These are phyloP conservation scores for Arxiozyma heterogenica DNA, from an alignment of 1,139 yeast species.

Conservation along the genomic window DNA sequence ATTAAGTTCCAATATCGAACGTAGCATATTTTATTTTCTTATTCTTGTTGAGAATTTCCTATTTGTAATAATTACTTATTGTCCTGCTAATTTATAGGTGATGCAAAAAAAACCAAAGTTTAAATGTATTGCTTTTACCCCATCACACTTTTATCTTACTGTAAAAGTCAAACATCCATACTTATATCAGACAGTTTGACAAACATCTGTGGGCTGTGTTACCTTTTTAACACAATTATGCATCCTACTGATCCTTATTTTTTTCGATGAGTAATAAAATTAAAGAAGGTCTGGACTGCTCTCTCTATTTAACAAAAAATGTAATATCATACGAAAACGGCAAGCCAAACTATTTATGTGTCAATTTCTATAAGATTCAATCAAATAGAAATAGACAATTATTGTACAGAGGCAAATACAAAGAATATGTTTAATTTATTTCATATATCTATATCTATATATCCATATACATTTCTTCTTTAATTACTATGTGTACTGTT, in stretches of 20 bases:
- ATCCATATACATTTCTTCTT: background rate
- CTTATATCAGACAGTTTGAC: no score
- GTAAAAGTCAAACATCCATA: no score
- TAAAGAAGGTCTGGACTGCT: background rate
- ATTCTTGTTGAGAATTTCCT: slow-evolving; percentile 51
- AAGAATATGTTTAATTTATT: background rate
- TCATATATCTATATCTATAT: background rate
- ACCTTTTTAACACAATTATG: background rate
- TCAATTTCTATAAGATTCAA: background rate
- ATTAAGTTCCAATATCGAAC: slow-evolving; percentile 2
- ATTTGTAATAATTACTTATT: slow-evolving; percentile 31
- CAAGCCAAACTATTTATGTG: background rate
- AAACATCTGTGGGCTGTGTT: background rate
- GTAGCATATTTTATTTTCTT: slow-evolving; percentile 38
- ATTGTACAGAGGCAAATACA: background rate
- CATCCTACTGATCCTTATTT: no score
- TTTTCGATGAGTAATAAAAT: background rate
- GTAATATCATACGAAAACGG: background rate
- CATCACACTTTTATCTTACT: background rate
- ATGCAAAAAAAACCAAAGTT: no score
- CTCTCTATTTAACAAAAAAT: background rate
- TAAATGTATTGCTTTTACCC: no score
- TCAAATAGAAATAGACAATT: background rate
- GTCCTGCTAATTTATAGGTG: no score
- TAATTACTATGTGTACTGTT: background rate